These are phyloP conservation scores for Meyerozyma athensensis DNA, from an alignment of 1,139 yeast species.

Conservation along the genomic window DNA sequence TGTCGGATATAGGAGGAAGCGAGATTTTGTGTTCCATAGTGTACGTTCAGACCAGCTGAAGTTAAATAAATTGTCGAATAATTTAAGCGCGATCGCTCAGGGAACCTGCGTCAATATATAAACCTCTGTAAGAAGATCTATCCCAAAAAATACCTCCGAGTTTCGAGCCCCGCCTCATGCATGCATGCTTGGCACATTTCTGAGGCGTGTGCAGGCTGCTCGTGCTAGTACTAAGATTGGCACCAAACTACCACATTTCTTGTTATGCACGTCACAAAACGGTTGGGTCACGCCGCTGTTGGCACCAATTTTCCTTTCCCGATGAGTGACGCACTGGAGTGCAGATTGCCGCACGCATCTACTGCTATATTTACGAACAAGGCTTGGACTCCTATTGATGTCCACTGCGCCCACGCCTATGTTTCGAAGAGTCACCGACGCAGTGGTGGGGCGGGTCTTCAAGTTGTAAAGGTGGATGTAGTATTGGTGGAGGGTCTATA, in stretches of 20 bases:
- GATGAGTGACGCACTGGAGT: too few relatives aligned
- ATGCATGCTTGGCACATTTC: conserved; percentile 4
- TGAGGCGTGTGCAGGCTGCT: not conserved
- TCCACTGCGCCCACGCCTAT: too few relatives aligned
- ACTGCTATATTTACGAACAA: conserved; percentile 3
- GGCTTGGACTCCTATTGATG: not conserved
- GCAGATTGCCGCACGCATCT: conserved; percentile 2
- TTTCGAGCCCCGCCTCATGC: not conserved
- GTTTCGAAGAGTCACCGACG: too few relatives aligned
- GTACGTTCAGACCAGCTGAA: conserved; percentile 3
- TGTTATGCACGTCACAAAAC: too few relatives aligned
- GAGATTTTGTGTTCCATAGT: not conserved
- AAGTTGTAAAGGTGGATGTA: too few relatives aligned
- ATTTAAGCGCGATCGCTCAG: conserved; percentile 2
- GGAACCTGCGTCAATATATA: too few relatives aligned
- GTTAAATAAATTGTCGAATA: not conserved
- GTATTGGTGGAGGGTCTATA: too few relatives aligned
- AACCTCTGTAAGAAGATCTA: not conserved
- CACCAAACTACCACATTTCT: too few relatives aligned
- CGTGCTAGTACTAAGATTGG: too few relatives aligned
- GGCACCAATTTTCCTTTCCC: too few relatives aligned
- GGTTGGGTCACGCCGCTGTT: too few relatives aligned
- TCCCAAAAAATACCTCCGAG: not conserved
- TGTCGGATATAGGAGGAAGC: conserved; percentile 2
- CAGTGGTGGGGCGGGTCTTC: too few relatives aligned